Evolutionary conservation across 306 rosid genomes (phyloP), one percentile per base, ranked within the genome.

Genomic region (Rosa multiflora): DNA sequence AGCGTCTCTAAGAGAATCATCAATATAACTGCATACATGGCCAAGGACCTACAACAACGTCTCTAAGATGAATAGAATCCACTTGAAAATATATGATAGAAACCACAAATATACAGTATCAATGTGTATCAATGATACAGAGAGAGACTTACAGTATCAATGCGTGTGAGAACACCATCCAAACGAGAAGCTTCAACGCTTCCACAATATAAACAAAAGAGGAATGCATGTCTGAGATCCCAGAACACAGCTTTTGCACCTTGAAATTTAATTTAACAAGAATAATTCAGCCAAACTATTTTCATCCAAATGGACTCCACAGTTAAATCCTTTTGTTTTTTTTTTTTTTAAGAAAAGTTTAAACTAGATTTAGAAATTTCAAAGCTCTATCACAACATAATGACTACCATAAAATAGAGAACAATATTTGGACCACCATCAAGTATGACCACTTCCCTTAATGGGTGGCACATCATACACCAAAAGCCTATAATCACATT

Each of bases 231-330:
- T 75, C 82, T 84, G 39, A 88, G 89, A 84, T 88, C 91, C 89
- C 85, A 88, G 66, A 84, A 86, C 78, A 88, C 83, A 10, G 83
- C 81, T 77, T 83, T 86, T 84, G 88, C 82, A 76, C 89, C 91
- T 88, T 81, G 77, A 82, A 26, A 53, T 75, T 49, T 48, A 78
- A 78, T 20, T 49, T 13, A 66, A 29, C 13, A 43, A 42, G 51
- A 44, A 40, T 6, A 61, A 63, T 18, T 59, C 17, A 76, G 66
- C 49, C 26, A 63, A 6, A 52, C 14, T 72, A 53, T 23, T 37
- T 71, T 71, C 8, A 32, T 49, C 47, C 17, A 29, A 4, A 8
- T 72, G 59, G 8, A 73, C 64, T 2, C 48, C 48, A 52, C 66
- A 52, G 18, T 52, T 20, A 72, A 15, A 72, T 29, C 7, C 32